These are phyloP conservation scores for Aspergillus fijiensis DNA, from an alignment of 2,329 filamentous ascomycete genomes.

Conservation along the genomic window DNA sequence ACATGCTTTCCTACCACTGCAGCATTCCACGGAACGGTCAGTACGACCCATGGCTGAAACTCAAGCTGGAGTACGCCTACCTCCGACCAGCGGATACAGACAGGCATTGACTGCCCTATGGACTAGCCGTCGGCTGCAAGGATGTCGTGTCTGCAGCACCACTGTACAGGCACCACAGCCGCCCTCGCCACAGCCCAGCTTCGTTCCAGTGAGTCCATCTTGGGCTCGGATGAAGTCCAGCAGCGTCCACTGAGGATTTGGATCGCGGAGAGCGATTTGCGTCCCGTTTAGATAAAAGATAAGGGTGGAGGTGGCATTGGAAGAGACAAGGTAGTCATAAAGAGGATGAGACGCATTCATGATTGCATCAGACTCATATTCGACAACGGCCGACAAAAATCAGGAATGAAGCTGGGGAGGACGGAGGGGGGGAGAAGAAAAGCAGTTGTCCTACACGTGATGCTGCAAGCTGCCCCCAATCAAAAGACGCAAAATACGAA, in stretches of 20 bases:
- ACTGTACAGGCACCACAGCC: slow-evolving; percentile 90
- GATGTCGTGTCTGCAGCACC: slow-evolving; percentile 44
- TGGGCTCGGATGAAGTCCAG: slow-evolving; percentile 71
- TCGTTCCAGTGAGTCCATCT: slow-evolving; percentile 77
- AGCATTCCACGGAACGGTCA: background rate
- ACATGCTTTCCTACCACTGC: slow-evolving; percentile 86
- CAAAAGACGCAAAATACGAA: background rate
- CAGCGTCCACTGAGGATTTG: slow-evolving; percentile 81
- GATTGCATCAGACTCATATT: background rate
- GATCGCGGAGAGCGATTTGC: slow-evolving; percentile 60
- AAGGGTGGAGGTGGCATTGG: slow-evolving; percentile 50
- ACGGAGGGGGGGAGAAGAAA: background rate
- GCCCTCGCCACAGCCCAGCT: slow-evolving; percentile 70
- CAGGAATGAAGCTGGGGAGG: background rate
- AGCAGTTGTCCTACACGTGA: background rate
- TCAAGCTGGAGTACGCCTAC: slow-evolving; percentile 9
- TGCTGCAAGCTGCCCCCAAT: background rate
- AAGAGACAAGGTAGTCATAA: background rate
- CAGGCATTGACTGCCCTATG: slow-evolving; percentile 89
- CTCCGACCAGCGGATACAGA: slow-evolving; percentile 77
- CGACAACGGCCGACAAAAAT: background rate
- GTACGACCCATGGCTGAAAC: background rate
- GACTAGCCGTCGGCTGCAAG: slow-evolving; percentile 74
- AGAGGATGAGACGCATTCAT: slow-evolving; percentile 55
- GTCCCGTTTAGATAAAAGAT: slow-evolving; percentile 87